Evolutionary conservation across 768 basidiomycete genomes (phyloP).

Genomic region (Russula dissimulans): DNA sequence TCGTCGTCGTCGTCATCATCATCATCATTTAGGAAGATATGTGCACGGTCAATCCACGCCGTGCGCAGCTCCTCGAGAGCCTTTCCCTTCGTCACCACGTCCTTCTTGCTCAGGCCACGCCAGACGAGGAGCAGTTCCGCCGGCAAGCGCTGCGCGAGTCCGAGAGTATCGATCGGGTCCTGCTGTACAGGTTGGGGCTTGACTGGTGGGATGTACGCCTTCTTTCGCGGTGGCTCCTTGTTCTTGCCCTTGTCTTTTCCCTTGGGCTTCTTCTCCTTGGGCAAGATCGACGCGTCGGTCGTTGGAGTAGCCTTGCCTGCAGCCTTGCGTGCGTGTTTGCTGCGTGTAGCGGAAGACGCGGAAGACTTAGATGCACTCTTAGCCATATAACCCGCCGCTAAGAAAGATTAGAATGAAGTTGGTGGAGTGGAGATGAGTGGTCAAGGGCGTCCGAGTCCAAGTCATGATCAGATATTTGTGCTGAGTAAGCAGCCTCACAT

Average conservation of each 20-base stretch:
- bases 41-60: constrained; percentile 53
- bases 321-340: constrained; percentile 84
- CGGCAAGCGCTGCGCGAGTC: constrained; percentile 63
- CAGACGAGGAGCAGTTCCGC: constrained; percentile 79
- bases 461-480: background rate
- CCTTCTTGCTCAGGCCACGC: constrained; percentile 80
- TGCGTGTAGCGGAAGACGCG: constrained; percentile 77
- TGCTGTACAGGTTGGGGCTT: constrained; percentile 66
- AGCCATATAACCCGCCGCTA: constrained; percentile 27
- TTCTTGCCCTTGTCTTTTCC: constrained; percentile 42
- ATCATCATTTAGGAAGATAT: background rate
- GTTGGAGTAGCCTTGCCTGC: constrained; percentile 26
- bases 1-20: background rate
- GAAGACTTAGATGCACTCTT: constrained; percentile 56
- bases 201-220: constrained; percentile 79
- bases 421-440: background rate
- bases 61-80: constrained; percentile 77
- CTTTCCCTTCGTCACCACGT: constrained; percentile 69
- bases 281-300: constrained; percentile 27
- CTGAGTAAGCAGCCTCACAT: constrained; percentile 9
- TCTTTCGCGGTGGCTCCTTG: constrained; percentile 65
- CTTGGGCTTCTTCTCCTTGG: constrained; percentile 41
- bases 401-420: background rate
- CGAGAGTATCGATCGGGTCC: constrained; percentile 82
- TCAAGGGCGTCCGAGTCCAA: background rate